Base-by-base conservation (phyloP, 2,329 filamentous ascomycete species). In the Endocalyx cinctus region DNA sequence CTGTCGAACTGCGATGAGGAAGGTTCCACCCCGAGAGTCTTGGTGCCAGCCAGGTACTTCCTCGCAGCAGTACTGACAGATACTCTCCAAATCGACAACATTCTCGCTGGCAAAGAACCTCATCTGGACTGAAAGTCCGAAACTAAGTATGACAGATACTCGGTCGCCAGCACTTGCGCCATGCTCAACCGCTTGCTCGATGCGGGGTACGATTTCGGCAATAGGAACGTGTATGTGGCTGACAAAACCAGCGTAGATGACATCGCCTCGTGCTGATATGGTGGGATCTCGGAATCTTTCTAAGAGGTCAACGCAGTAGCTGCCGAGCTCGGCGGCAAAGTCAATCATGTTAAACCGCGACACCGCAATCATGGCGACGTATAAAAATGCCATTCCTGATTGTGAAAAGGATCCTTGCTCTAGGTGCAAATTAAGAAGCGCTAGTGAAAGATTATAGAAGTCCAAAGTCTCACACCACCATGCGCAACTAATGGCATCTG, bases 401-500 rank as follows among this genome's bases (percentile, higher is more conserved):
- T 89, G 83, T 5, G 83, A 77, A 42, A 83, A 84, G 5, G 72
- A 64, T 0, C 83, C 84, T 10, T 66, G 63, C 3, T 69, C 66
- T 6, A 89, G 62, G 51, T 85, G 81, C 34, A 80, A 66, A 33
- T 79, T 67, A 35, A 87, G 63, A 64, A 88, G 77, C 39, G 79
- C 69, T 11, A 89, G 62, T 1, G 77, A 69, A 17, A 82, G 69
- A 45, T 85, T 77, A 52, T 87, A 89, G 52, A 85, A 87, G n/a
- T 79, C 69, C 8, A 87, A 58, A 14, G 68, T 68, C 46, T 88
- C 77, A 25, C 72, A 79, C 85, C 85, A 88, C 67, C 81, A 87
- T 4, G 80, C 81, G 11, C 82, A 77, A 43, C 74, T 78, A 7
- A 82, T 67, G 10, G 84, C 74, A 58, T 89, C 82, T 1, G 79